phyloP scores from a whole-genome alignment of 257 asterid species.

The Primulina eburnea region DNA sequence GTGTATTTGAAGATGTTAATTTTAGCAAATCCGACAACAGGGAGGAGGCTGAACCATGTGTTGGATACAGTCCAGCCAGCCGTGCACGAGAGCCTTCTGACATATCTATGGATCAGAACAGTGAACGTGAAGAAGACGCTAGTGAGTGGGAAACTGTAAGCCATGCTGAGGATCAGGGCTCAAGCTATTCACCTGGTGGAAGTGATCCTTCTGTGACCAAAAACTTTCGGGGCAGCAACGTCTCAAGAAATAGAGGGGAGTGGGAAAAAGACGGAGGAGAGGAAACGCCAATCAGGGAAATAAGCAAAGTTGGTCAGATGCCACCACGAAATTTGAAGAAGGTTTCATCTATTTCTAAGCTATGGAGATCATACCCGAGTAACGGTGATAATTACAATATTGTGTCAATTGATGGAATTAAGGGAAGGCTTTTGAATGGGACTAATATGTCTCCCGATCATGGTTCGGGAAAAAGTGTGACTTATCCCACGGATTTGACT shows the following conservation, averaged over 20 bases:
- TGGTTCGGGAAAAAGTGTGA: constrained; percentile 41
- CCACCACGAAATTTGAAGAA: constrained; percentile 31
- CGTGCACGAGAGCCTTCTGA: constrained; percentile 34
- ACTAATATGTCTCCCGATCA: constrained; percentile 45
- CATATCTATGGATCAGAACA: constrained; percentile 35
- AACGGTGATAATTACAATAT: constrained; percentile 42
- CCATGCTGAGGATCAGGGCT: constrained; percentile 52
- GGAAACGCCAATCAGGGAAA: constrained; percentile 34
- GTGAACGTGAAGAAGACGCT: constrained; percentile 49
- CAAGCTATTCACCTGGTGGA: constrained; percentile 50
- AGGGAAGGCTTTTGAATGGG: constrained; percentile 46
- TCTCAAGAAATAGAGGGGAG: constrained; percentile 28
- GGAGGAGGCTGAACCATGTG: constrained; percentile 37
- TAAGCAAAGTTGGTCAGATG: constrained; percentile 29
- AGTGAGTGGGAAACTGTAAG: constrained; percentile 71
- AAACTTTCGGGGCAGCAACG: constrained; percentile 26
- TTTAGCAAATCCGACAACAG: constrained; percentile 40
- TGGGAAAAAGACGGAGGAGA: constrained; percentile 34
- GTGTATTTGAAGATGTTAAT: constrained; percentile 47
- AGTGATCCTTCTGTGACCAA: constrained; percentile 39
- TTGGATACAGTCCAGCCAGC: constrained; percentile 43
- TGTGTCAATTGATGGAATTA: constrained; percentile 39
- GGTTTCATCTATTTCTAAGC: constrained; percentile 36
- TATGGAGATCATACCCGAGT: constrained; percentile 37
- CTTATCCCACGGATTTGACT: constrained; percentile 48